Percentiles rank a stretch among this genome's conserved stretches.
These are phyloP conservation scores for Tetrastigma voinierianum DNA, from an alignment of 164 flowering plant species.

Conservation along the genomic window DNA sequence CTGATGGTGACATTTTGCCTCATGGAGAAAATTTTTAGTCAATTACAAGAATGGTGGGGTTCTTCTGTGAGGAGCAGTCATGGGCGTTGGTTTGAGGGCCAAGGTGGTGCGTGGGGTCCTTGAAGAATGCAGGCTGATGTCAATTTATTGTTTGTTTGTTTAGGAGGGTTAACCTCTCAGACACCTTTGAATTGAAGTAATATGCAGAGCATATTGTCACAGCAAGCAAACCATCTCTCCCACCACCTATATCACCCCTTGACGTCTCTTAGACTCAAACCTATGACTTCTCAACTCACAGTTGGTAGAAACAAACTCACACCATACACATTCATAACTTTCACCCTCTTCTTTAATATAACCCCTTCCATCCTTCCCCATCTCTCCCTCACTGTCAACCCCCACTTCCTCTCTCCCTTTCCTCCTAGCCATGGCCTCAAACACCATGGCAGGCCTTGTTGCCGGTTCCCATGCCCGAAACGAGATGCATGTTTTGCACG, in stretches of 20 bases:
- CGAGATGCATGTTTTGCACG: slow-evolving; percentile 33
- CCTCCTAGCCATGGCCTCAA: slow-evolving; percentile 33
- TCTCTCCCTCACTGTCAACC: slow-evolving; percentile 1
- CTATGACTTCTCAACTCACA: slow-evolving; percentile 71
- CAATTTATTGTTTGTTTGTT: not conserved
- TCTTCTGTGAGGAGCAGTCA: too few relatives aligned
- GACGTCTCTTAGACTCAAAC: slow-evolving; percentile 87
- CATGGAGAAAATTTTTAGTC: too few relatives aligned
- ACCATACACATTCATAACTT: slow-evolving; percentile 9
- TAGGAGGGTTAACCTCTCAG: not conserved
- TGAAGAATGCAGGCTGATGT: slow-evolving; percentile 3
- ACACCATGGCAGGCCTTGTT: slow-evolving; percentile 47
- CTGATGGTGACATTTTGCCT: too few relatives aligned
- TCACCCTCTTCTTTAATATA: not conserved
- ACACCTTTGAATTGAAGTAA: slow-evolving; percentile 31
- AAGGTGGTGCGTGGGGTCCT: not conserved
- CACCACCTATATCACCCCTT: slow-evolving; percentile 17
- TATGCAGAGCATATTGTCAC: not conserved
- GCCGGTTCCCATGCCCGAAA: slow-evolving; percentile 42
- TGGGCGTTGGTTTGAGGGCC: too few relatives aligned
- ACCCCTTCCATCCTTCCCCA: slow-evolving; percentile 5
- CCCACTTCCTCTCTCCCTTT: slow-evolving; percentile 8
- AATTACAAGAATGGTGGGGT: too few relatives aligned
- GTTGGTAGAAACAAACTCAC: slow-evolving; percentile 43
- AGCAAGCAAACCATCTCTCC: slow-evolving; percentile 8